Evolutionary conservation across 495 filamentous ascomycete genomes (phyloP), one percentile per base, ranked within the genome.

Genomic region (Tuber magnatum): DNA sequence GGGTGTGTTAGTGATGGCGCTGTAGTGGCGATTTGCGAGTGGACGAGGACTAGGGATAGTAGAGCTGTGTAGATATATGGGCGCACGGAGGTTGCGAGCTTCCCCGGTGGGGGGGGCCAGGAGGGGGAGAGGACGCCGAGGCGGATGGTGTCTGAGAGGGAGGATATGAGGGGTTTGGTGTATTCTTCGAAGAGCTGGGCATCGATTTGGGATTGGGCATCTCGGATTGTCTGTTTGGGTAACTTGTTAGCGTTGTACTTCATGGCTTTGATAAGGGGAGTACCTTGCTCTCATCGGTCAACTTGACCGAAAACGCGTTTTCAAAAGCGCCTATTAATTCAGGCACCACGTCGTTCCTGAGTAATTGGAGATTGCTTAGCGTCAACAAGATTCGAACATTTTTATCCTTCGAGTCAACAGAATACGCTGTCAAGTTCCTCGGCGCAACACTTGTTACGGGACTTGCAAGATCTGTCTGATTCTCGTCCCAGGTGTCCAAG

Each of bases 351-450:
- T 94, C 90, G 38, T 89, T 84, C 73, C 92, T 90, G 18, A 99
- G 88, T 44, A 89, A 86, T 81, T 93, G 89, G 70, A 99, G 89
- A 83, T 98, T 98, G 74, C 90, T 92, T 32, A 99, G 88, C 18
- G 96, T 99, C 18, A 98, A 86, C 51, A 99, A 91, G 86, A 97
- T 93, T 75, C 94, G 92, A 48, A 95, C 90, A 79, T 94, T 94
- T 92, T 96, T 80, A 71, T 82, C 80, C 41, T 41, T 43, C 39
- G 80, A 79, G 65, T 82, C 74, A 12, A 82, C 74, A 10, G 78
- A 79, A 42, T 82, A 73, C 7, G 80, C 82, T 51, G 80, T 80
- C 18, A 83, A 68, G 35, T 79, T 81, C 35, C 75, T 68, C 4
- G 82, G 76, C 1, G 77, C 56, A 51, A 78, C 73, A 48, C 69